Percentiles rank a stretch among this genome's conserved stretches.
These are phyloP conservation scores for Ustilago vetiveriae DNA, from an alignment of 1,284 basidiomycete genomes.

Conservation along the genomic window DNA sequence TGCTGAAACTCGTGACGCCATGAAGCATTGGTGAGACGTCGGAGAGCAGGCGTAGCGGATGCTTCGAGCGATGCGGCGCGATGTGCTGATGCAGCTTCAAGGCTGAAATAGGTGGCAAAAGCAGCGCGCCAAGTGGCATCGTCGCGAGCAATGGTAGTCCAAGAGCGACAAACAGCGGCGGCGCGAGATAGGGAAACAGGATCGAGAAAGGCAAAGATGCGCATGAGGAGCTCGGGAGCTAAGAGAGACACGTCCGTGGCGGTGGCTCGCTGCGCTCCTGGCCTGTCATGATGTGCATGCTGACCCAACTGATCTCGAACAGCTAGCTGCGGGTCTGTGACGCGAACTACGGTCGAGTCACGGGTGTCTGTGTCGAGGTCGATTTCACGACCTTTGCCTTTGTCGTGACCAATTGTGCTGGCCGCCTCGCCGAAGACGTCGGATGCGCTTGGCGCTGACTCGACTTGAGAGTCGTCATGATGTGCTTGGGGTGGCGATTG, in stretches of 20 bases:
- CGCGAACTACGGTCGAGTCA: conserved; percentile 31
- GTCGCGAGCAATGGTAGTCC: conserved; percentile 77
- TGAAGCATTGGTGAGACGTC: conserved; percentile 70
- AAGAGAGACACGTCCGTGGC: conserved; percentile 60
- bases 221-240: conserved; percentile 78
- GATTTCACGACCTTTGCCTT: conserved; percentile 17
- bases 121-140: conserved; percentile 85
- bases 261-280: conserved; percentile 67
- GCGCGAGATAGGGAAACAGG: conserved; percentile 75
- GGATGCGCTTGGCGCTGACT: neutral
- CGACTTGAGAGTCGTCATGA: conserved; percentile 10
- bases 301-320: neutral
- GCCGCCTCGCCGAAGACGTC: neutral
- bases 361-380: neutral
- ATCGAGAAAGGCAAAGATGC: conserved; percentile 80
- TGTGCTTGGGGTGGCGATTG: neutral
- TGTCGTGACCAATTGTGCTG: conserved; percentile 1
- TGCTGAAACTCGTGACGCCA: conserved; percentile 61
- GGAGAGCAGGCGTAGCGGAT: conserved; percentile 68
- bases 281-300: neutral
- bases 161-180: conserved; percentile 72
- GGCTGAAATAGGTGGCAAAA: conserved; percentile 77
- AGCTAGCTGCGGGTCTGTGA: conserved; percentile 16
- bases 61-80: conserved; percentile 72
- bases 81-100: conserved; percentile 69